Conservation (phyloP, 2,329 filamentous ascomycete genomes). For the Talaromyces sp. region DNA sequence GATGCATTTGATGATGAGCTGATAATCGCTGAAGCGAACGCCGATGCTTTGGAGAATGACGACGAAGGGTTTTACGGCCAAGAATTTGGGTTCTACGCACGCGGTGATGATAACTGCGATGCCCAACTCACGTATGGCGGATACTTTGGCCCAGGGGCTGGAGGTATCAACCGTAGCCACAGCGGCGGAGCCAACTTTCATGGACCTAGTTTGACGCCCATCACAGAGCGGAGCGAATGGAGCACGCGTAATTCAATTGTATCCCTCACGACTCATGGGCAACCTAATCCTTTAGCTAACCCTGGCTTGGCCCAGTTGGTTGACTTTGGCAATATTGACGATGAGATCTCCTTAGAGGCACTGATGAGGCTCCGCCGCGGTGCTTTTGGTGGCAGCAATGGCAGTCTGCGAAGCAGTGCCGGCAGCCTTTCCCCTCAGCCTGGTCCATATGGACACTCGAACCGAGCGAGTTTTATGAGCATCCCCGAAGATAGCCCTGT, state of each 20-base stretch:
- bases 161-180: slow-evolving; percentile 57
- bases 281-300: slow-evolving; percentile 53
- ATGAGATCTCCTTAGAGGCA: slow-evolving; percentile 67
- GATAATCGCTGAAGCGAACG: slow-evolving; percentile 92
- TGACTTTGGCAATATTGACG: slow-evolving; percentile 53
- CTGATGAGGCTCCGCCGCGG: slow-evolving; percentile 67
- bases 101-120: slow-evolving; percentile 42
- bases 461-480: slow-evolving; percentile 30
- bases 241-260: slow-evolving; percentile 90
- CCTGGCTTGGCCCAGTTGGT: slow-evolving; percentile 75
- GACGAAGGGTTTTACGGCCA: slow-evolving; percentile 91
- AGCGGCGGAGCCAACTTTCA: slow-evolving; percentile 70
- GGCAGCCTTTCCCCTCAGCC: slow-evolving; percentile 38
- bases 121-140: slow-evolving; percentile 71
- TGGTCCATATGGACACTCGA: slow-evolving; percentile 21
- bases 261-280: slow-evolving; percentile 57
- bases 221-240: slow-evolving; percentile 93
- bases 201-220: slow-evolving; percentile 90
- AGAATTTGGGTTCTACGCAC: slow-evolving; percentile 93
- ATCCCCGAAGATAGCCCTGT: slow-evolving; percentile 26
- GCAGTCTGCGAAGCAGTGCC: slow-evolving; percentile 56
- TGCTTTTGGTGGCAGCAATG: slow-evolving; percentile 77
- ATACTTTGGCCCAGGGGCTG: slow-evolving; percentile 73
- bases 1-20: slow-evolving; percentile 75
- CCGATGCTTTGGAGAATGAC: slow-evolving; percentile 86